Evolutionary conservation across 768 basidiomycete species (phyloP).

Genomic region (Brasilioporus rufonigricans): DNA sequence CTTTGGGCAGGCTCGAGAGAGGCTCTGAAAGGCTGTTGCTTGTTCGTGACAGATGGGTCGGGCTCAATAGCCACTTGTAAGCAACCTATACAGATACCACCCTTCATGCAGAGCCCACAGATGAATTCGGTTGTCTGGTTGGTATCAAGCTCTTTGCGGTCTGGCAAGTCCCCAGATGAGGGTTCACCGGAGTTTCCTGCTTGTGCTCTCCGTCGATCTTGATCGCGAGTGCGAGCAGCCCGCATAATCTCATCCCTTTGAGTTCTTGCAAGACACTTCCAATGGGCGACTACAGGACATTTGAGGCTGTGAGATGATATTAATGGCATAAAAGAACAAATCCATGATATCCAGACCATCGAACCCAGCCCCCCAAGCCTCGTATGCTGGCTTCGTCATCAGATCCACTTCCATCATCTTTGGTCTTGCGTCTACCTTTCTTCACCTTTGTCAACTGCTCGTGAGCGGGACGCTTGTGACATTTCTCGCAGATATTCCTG

Average conservation of each 20-base stretch:
- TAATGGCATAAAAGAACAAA: constrained; percentile 3
- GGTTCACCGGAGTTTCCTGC: constrained; percentile 22
- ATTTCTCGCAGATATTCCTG: constrained; percentile 69
- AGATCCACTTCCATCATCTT: constrained; percentile 43
- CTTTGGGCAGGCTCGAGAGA: constrained; percentile 8
- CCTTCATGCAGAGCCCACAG: constrained; percentile 71
- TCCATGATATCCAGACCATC: constrained; percentile 54
- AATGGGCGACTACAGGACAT: constrained; percentile 76
- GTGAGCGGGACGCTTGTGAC: constrained; percentile 60
- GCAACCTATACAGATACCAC: constrained; percentile 78
- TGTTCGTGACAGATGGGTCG: constrained; percentile 32
- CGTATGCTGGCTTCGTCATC: constrained; percentile 46
- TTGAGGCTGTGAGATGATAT: constrained; percentile 50
- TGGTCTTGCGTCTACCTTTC: constrained; percentile 39
- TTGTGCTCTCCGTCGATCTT: constrained; percentile 35
- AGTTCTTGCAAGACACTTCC: constrained; percentile 63
- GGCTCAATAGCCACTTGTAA: constrained; percentile 52
- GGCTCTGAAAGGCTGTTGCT: constrained; percentile 4
- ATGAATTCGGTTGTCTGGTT: constrained; percentile 76
- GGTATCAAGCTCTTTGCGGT: constrained; percentile 45
- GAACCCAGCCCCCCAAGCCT: constrained; percentile 76
- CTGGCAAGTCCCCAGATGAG: constrained; percentile 34
- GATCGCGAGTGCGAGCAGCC: constrained; percentile 57
- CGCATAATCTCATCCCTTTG: constrained; percentile 74
- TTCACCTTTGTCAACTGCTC: constrained; percentile 44